phyloP scores from a whole-genome alignment of 1,139 yeast species.

The Neolecta irregularis region DNA sequence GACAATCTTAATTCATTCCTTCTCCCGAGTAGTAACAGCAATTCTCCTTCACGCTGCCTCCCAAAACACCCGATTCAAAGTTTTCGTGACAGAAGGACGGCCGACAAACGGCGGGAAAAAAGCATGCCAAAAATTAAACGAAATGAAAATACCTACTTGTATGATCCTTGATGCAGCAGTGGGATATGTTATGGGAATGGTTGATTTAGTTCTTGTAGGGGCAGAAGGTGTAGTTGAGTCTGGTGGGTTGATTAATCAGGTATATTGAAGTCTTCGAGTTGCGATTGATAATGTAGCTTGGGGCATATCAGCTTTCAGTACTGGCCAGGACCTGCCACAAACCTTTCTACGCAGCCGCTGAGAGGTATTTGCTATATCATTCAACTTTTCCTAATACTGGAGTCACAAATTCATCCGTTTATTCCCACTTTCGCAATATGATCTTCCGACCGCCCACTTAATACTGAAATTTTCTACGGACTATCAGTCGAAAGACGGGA shows the following conservation, averaged over 20 bases:
- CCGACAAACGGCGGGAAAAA: constrained; percentile 68
- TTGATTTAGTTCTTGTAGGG: constrained; percentile 87
- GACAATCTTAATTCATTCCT: constrained; percentile 70
- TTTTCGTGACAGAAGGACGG: constrained; percentile 82
- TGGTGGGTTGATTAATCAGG: constrained; percentile 84
- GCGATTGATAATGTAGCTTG: constrained; percentile 35
- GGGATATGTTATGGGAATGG: constrained; percentile 79
- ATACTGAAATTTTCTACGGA: constrained; percentile 13
- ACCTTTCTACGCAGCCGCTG: constrained; percentile 89
- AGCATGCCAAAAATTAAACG: constrained; percentile 55
- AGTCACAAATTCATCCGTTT: constrained; percentile 88
- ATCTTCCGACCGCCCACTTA: constrained; percentile 47
- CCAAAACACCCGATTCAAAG: constrained; percentile 67
- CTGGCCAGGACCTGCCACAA: constrained; percentile 79
- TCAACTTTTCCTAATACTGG: neutral
- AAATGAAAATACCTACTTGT: constrained; percentile 79
- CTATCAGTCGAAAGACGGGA: constrained; percentile 19
- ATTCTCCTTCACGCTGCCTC: constrained; percentile 60
- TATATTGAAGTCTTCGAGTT: constrained; percentile 4
- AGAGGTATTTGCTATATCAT: constrained; percentile 22
- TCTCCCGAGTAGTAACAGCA: constrained; percentile 76
- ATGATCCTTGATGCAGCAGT: constrained; percentile 87
- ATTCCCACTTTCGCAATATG: constrained; percentile 88
- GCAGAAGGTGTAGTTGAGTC: constrained; percentile 99
- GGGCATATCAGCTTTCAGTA: constrained; percentile 89